phyloP scores from a whole-genome alignment of 108 stramenopile genomes.

The Thalassiosira profunda region DNA sequence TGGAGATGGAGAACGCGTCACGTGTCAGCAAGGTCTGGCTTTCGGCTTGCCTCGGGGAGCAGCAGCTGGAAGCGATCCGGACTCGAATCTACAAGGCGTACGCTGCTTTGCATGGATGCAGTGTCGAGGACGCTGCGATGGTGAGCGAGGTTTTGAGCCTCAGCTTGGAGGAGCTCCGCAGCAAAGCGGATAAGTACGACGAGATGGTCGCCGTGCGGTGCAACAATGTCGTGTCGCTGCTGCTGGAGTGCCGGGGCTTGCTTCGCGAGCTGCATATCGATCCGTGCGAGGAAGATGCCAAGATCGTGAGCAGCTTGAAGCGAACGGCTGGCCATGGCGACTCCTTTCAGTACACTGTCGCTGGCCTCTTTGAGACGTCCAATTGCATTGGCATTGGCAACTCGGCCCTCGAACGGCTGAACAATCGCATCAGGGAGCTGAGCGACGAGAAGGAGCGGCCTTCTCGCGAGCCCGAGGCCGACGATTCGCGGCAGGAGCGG shows the following conservation, averaged over 20 bases:
- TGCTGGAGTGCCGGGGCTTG: conserved; percentile 84
- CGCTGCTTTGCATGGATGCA: conserved; percentile 51
- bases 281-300: conserved; percentile 48
- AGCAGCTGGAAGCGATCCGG: no score
- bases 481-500: no score
- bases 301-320: conserved; percentile 45
- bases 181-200: conserved; percentile 74
- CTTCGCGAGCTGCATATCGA: conserved; percentile 79
- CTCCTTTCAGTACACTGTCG: conserved; percentile 59
- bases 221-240: conserved; percentile 64
- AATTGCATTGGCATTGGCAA: conserved; percentile 85
- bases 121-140: conserved; percentile 12
- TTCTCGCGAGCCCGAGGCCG: no score
- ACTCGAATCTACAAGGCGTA: conserved; percentile 70
- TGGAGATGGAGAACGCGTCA: no score
- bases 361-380: conserved; percentile 70
- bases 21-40: no score
- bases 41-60: no score
- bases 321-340: no score
- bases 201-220: conserved; percentile 66
- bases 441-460: conserved; percentile 83
- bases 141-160: conserved; percentile 56
- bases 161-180: conserved; percentile 54
- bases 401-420: conserved; percentile 73
- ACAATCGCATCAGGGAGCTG: conserved; percentile 76